A percentile compares a stretch with the other conserved stretches of the same genome.
Conservation (phyloP, 2,329 filamentous ascomycete species). For the Penicillium janthinellum region DNA sequence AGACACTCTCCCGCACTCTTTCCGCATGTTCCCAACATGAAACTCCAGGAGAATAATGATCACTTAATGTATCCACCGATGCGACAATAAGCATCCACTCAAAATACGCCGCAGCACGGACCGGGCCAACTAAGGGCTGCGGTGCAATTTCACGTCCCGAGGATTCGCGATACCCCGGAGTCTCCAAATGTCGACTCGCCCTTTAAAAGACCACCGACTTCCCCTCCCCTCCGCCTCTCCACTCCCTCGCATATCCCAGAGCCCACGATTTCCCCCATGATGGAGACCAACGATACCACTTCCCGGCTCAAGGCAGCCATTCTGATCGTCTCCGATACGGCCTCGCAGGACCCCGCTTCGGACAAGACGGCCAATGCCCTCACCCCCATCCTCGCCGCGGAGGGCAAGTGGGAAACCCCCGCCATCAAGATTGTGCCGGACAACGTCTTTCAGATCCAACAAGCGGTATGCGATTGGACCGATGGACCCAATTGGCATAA, state of each 20-base stretch:
- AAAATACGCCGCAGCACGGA: conserved; percentile 15
- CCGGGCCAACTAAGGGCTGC: conserved; percentile 18
- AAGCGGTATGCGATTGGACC: conserved; percentile 70
- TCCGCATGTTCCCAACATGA: background rate
- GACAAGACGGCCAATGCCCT: conserved; percentile 73
- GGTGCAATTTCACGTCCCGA: conserved; percentile 12
- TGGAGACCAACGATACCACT: conserved; percentile 14
- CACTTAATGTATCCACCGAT: background rate
- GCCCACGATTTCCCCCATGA: background rate
- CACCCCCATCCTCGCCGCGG: conserved; percentile 66
- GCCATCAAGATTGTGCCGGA: conserved; percentile 79
- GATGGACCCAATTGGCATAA: conserved; percentile 67
- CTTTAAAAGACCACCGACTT: conserved; percentile 8
- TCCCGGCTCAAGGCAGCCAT: conserved; percentile 69
- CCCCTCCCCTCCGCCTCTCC: background rate
- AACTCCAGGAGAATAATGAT: background rate
- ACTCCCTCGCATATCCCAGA: background rate
- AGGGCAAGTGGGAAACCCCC: conserved; percentile 72
- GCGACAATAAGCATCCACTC: background rate
- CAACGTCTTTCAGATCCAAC: conserved; percentile 72
- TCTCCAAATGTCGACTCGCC: conserved; percentile 1
- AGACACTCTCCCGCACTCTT: background rate
- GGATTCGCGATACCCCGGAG: conserved; percentile 21
- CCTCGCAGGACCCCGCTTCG: conserved; percentile 73
- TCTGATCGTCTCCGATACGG: conserved; percentile 88